phyloP scores from a whole-genome alignment of 2,329 filamentous ascomycete species.

The Trichoderma lentiforme region DNA sequence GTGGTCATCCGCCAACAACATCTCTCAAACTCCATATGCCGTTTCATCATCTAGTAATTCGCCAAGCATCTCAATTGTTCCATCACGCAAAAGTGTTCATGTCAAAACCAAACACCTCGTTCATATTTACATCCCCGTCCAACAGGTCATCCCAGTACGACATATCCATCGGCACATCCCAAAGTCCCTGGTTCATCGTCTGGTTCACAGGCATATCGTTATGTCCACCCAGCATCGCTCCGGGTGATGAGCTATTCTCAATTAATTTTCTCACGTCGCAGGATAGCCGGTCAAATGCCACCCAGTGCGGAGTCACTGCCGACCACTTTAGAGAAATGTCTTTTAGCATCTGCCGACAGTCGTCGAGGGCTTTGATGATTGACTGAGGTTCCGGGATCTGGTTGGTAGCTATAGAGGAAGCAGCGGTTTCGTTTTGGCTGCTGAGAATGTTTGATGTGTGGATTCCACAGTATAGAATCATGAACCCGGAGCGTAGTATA shows the following conservation, averaged over 20 bases:
- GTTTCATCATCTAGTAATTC: neutral
- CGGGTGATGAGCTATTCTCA: neutral
- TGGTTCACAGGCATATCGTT: neutral
- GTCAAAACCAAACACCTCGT: conserved; percentile 16
- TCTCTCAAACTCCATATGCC: neutral
- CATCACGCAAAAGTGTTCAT: neutral
- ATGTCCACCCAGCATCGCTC: neutral
- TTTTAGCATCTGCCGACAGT: conserved; percentile 13
- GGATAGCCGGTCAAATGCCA: conserved; percentile 12
- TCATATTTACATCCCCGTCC: conserved; percentile 13
- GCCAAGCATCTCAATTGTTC: fast-evolving
- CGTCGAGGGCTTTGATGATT: conserved; percentile 13
- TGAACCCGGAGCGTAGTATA: conserved; percentile 12
- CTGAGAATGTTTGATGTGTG: conserved; percentile 15
- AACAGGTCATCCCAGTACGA: conserved; percentile 13
- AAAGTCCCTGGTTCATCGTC: neutral
- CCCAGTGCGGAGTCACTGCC: conserved; percentile 9
- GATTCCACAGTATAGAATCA: conserved; percentile 16
- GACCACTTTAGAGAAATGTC: conserved; percentile 10
- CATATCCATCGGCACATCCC: conserved; percentile 16
- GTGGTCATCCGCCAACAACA: neutral
- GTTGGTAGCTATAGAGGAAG: neutral
- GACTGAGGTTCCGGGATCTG: neutral
- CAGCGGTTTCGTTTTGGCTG: neutral
- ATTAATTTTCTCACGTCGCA: conserved; percentile 9